These are phyloP conservation scores for Didymella pomorum DNA, from an alignment of 2,329 filamentous ascomycete species.

Conservation along the genomic window DNA sequence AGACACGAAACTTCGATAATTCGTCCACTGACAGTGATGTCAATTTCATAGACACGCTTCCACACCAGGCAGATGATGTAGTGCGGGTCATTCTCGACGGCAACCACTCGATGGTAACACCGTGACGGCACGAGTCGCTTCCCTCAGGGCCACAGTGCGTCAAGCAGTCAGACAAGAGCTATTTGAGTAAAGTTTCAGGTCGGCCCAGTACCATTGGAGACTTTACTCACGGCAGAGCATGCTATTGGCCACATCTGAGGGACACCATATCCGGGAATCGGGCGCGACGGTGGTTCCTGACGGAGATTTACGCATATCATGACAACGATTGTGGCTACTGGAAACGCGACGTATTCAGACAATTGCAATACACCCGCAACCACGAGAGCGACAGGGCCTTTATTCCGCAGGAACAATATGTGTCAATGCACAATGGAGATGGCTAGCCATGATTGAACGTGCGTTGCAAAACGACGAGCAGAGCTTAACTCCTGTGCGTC, in stretches of 20 bases:
- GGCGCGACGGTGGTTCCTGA: not conserved
- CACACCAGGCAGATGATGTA: not conserved
- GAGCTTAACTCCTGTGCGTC: too few species aligned
- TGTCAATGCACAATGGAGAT: not conserved
- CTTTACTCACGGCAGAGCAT: not conserved
- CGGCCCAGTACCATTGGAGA: too few species aligned
- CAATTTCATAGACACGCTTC: too few species aligned
- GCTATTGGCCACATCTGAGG: not conserved
- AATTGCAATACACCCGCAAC: not conserved
- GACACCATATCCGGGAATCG: not conserved
- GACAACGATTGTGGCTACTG: not conserved
- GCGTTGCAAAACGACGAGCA: not conserved
- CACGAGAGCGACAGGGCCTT: not conserved
- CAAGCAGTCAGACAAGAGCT: not conserved
- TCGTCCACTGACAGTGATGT: too few species aligned
- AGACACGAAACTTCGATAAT: too few species aligned
- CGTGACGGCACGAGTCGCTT: not conserved
- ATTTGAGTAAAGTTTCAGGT: not conserved
- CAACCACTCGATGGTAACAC: not conserved
- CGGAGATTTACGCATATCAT: not conserved
- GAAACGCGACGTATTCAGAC: not conserved
- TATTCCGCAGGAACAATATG: not conserved
- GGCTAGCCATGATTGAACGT: not conserved
- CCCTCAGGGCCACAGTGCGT: not conserved
- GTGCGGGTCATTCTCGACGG: not conserved